Evolutionary conservation across 1,139 yeast species (phyloP), one percentile per base, ranked within the genome.

Genomic region (Spencermartinsiella ligniputridi): DNA sequence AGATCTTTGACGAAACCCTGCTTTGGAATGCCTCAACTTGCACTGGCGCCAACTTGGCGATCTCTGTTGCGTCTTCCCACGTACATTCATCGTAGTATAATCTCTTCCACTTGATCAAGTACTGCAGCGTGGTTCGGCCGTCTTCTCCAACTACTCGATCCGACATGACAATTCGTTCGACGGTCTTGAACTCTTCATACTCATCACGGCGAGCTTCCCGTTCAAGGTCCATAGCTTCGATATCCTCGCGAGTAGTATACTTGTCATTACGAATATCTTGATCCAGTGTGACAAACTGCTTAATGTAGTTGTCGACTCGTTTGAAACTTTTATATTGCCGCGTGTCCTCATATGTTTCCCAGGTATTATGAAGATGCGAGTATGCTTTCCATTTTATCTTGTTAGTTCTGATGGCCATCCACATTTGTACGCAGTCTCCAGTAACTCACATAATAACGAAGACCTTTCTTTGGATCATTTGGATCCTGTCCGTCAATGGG

Each of bases 61-160:
- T 88, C 52, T 79, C 83, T 45, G 83, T 83, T 1, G 96, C 97
- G 55, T 82, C 79, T 67, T 94, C 99, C 98, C 98, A 94, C 3
- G 97, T 88, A 52, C 96, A 88, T 54, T 87, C 95, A 64, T 94
- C 97, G 60, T 94, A 94, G 60, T 90, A 86, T 37, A 94, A 73
- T 48, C 97, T 76, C 62, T 81, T 83, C 98, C 98, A 92, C 65
- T 94, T 94, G 49, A 90, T 92, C 50, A 83, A 78, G 62, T 92
- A 94, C 59, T 82, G 84, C 52, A 92, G 71, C 48, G 77, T 81
- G 25, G 81, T 80, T 30, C 74, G 74, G 25, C 87, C 92, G 50
- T 74, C 79, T 22, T 74, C 72, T 3, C 70, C 70, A 40, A 70
- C 69, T 17, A 81, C 75, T 62, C 98, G 79, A 56, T 87, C 89